Conservation (phyloP, 495 filamentous ascomycete genomes). For the Daldinia vernicosa region DNA sequence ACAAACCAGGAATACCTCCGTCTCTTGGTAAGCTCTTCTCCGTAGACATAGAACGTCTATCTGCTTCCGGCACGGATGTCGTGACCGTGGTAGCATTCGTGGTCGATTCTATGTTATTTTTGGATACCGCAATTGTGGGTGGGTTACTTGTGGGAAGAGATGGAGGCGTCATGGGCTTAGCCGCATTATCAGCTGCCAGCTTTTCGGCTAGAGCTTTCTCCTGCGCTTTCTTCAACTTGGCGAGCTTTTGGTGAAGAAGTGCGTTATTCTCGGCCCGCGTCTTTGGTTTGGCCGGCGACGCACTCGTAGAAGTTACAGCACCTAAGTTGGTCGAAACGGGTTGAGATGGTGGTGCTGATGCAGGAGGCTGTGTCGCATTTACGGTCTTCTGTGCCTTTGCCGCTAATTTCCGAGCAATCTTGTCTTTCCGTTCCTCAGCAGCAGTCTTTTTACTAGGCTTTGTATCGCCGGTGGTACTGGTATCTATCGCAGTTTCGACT, state of each 20-base stretch:
- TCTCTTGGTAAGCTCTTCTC: conserved; percentile 30
- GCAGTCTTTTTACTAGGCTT: conserved; percentile 55
- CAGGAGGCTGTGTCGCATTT: conserved; percentile 25
- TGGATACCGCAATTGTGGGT: neutral
- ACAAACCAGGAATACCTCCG: conserved; percentile 39
- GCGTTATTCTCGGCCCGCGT: conserved; percentile 56
- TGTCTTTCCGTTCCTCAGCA: conserved; percentile 74
- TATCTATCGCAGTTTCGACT: conserved; percentile 11
- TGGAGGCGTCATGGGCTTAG: conserved; percentile 15
- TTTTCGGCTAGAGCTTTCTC: conserved; percentile 47
- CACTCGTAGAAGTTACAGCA: conserved; percentile 22
- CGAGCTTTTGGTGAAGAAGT: conserved; percentile 57
- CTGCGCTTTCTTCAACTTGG: conserved; percentile 57
- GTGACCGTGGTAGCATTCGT: neutral
- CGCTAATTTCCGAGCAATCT: conserved; percentile 77
- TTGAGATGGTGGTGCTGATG: conserved; percentile 38
- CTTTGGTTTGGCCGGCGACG: conserved; percentile 44
- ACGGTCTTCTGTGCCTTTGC: conserved; percentile 56
- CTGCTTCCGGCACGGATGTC: conserved; percentile 1
- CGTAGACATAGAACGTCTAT: conserved; percentile 19
- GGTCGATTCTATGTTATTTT: neutral
- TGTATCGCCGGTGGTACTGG: conserved; percentile 17
- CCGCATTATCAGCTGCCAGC: conserved; percentile 7
- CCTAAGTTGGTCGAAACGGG: conserved; percentile 14
- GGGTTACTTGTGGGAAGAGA: neutral